phyloP scores from a whole-genome alignment of 2,329 filamentous ascomycete genomes.

The Stemphylium beticola region DNA sequence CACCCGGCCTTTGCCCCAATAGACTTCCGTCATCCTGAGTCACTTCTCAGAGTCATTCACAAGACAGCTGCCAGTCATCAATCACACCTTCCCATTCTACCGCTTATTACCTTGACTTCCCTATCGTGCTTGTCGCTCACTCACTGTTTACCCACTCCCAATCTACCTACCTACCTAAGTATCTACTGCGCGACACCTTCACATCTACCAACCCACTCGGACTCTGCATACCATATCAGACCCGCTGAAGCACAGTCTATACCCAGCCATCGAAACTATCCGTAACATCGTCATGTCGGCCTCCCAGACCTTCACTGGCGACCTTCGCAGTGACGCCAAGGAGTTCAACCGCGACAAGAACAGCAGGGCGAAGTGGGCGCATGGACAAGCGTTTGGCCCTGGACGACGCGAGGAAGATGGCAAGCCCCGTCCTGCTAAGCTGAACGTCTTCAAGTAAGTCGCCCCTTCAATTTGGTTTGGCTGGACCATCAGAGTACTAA shows the following conservation, averaged over 20 bases:
- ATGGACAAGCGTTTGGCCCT: slow-evolving; percentile 51
- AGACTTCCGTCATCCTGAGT: slow-evolving; percentile 36
- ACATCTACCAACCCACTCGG: not conserved
- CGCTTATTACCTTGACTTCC: slow-evolving; percentile 33
- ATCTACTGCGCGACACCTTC: not conserved
- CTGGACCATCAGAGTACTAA: slow-evolving; percentile 16
- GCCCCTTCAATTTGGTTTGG: not conserved
- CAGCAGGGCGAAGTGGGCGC: slow-evolving; percentile 59
- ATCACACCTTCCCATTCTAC: slow-evolving; percentile 35
- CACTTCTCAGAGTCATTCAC: slow-evolving; percentile 44
- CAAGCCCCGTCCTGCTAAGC: slow-evolving; percentile 47
- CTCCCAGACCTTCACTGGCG: slow-evolving; percentile 56
- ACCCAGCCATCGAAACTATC: slow-evolving; percentile 11
- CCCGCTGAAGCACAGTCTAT: not conserved
- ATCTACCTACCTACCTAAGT: not conserved
- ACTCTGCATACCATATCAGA: not conserved
- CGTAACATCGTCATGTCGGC: slow-evolving; percentile 48
- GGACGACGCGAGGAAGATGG: slow-evolving; percentile 45
- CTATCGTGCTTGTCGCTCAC: slow-evolving; percentile 13
- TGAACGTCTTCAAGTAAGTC: slow-evolving; percentile 40
- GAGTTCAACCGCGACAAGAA: slow-evolving; percentile 60
- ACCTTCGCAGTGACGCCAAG: slow-evolving; percentile 61
- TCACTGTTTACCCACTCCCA: slow-evolving; percentile 10
- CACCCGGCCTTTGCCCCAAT: slow-evolving; percentile 30
- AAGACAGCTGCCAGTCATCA: slow-evolving; percentile 40